Conservation (phyloP, 2,329 filamentous ascomycete genomes). For the Penicillium sumatraense region DNA sequence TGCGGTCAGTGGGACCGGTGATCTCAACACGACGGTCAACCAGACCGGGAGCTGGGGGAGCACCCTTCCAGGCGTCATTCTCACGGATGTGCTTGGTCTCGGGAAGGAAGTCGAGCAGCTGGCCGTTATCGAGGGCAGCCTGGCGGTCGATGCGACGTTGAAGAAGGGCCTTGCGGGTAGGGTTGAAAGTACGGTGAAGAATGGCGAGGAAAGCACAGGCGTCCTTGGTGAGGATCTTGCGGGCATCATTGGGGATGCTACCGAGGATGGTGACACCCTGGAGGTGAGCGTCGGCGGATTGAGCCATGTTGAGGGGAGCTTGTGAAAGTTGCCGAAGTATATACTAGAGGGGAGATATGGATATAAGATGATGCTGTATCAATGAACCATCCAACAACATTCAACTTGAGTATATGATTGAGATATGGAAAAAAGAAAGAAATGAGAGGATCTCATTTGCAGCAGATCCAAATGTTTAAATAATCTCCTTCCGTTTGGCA, state of each 20-base stretch:
- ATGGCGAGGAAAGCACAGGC: constrained; percentile 91
- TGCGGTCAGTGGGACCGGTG: constrained; percentile 93
- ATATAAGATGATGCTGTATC: neutral
- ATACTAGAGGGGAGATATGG: neutral
- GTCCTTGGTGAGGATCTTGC: constrained; percentile 89
- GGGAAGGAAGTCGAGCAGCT: constrained; percentile 59
- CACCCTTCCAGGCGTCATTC: constrained; percentile 90
- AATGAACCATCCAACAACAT: neutral
- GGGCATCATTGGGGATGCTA: constrained; percentile 74
- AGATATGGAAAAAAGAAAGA: neutral
- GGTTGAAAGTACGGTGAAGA: constrained; percentile 93
- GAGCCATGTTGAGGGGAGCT: constrained; percentile 59
- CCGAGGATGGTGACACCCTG: constrained; percentile 88
- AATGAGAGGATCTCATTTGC: constrained; percentile 3
- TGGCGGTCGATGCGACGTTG: constrained; percentile 86
- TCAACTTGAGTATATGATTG: neutral
- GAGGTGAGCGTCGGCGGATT: constrained; percentile 73
- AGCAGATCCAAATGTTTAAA: neutral
- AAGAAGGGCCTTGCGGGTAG: constrained; percentile 82
- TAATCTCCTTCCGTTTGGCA: no score
- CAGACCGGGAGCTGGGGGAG: constrained; percentile 86
- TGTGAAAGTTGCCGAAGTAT: neutral
- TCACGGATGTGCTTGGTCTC: constrained; percentile 57
- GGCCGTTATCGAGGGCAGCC: constrained; percentile 81
- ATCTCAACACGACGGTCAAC: constrained; percentile 96